Evolutionary conservation across 352 stramenopile species (phyloP).

Genomic region (Phytophthora ramorum): DNA sequence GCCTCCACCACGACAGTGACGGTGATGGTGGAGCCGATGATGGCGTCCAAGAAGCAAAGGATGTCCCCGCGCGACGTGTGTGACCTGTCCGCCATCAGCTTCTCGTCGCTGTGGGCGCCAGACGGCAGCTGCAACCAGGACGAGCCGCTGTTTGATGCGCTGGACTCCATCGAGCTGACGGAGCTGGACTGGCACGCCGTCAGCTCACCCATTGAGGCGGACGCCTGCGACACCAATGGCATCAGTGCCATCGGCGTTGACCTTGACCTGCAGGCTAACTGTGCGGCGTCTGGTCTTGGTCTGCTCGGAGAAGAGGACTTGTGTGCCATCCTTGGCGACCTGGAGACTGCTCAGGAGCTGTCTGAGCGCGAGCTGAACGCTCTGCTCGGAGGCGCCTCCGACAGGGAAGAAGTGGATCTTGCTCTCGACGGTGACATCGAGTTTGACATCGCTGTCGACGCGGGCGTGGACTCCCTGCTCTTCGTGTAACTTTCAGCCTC

Average conservation of each 20-base stretch:
- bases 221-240: background rate
- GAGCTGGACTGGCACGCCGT: conserved; percentile 26
- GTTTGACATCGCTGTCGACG: conserved; percentile 1
- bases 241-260: background rate
- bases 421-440: background rate
- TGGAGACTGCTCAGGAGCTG: background rate
- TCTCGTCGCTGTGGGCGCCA: conserved; percentile 8
- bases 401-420: background rate
- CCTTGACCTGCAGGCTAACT: background rate
- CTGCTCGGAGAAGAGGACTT: conserved; percentile 22
- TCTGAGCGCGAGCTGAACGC: conserved; percentile 17
- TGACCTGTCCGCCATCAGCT: conserved; percentile 1
- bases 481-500: background rate
- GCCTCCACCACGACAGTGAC: background rate
- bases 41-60: conserved; percentile 18
- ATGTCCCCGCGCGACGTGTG: conserved; percentile 26
- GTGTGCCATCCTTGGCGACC: conserved; percentile 1
- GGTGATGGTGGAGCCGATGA: background rate
- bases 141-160: conserved; percentile 10
- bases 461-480: background rate
- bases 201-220: background rate
- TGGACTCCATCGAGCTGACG: conserved; percentile 20
- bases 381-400: conserved; percentile 3
- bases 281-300: background rate
- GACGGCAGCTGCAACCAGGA: conserved; percentile 1